phyloP scores from a whole-genome alignment of 345 rosid genomes.

The Hypericum perforatum region DNA sequence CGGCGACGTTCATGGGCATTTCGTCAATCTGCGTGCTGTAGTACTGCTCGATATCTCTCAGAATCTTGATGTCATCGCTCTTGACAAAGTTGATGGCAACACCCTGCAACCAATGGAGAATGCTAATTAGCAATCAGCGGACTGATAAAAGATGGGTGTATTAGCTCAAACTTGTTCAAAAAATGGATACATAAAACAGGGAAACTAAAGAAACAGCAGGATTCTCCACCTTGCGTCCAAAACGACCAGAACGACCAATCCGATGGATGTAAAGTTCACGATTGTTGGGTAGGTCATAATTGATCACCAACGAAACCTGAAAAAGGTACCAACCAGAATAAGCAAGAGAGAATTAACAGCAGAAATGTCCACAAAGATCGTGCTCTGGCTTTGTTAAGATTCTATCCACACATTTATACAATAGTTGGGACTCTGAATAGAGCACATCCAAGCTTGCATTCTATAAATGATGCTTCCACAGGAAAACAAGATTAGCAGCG shows the following conservation, averaged over 20 bases:
- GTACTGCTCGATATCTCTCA: constrained; percentile 80
- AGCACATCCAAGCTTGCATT: neutral
- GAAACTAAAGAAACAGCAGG: neutral
- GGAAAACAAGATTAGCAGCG: neutral
- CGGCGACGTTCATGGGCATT: constrained; percentile 93
- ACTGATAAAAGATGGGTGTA: neutral
- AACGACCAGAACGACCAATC: constrained; percentile 96
- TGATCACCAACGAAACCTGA: constrained; percentile 90
- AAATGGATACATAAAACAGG: neutral
- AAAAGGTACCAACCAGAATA: constrained; percentile 2
- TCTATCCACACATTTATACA: too few species aligned
- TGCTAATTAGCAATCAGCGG: neutral
- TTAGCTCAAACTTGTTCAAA: neutral
- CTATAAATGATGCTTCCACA: neutral
- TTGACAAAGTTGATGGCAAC: constrained; percentile 87
- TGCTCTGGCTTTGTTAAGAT: too few species aligned
- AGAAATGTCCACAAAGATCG: neutral
- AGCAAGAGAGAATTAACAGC: neutral
- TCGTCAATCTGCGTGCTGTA: constrained; percentile 94
- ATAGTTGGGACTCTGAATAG: too few species aligned
- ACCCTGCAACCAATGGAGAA: constrained; percentile 39
- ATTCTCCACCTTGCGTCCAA: constrained; percentile 84
- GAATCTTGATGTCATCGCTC: constrained; percentile 78
- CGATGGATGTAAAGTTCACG: constrained; percentile 97
- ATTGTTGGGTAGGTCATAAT: constrained; percentile 94